phyloP scores from a whole-genome alignment of 257 asterid genomes.

The Orobanche coerulescens region DNA sequence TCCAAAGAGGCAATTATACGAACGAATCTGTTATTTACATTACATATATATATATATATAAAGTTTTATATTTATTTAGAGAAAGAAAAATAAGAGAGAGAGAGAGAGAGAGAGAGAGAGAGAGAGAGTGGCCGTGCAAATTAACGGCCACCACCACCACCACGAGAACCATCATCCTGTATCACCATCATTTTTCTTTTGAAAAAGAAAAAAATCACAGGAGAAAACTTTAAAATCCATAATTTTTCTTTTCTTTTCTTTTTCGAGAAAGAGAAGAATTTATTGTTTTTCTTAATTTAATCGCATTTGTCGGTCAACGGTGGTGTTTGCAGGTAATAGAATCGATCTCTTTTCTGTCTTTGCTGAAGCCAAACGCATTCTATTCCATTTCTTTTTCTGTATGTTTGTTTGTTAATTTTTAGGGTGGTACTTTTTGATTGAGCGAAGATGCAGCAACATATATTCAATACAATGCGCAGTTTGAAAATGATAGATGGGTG shows the following conservation, averaged over 20 bases:
- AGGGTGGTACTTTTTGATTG: conserved; percentile 23
- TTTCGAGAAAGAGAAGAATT: conserved; percentile 4
- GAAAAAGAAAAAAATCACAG: conserved; percentile 4
- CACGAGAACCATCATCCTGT: conserved; percentile 14
- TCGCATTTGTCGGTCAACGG: conserved; percentile 30
- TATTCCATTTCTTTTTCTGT: neutral
- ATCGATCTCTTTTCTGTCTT: conserved; percentile 11
- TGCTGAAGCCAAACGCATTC: conserved; percentile 11
- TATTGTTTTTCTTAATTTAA: conserved; percentile 17
- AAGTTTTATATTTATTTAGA: conserved; percentile 13
- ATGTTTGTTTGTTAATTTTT: conserved; percentile 2
- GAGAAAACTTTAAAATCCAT: neutral
- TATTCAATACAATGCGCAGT: conserved; percentile 70
- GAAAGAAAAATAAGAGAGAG: conserved; percentile 19
- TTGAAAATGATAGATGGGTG: conserved; percentile 77
- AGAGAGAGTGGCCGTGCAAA: conserved; percentile 38
- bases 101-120: conserved; percentile 18
- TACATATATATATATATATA: conserved; percentile 15
- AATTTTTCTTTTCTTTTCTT: neutral
- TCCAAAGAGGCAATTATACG: conserved; percentile 16
- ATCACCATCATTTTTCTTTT: conserved; percentile 14
- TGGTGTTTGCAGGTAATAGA: conserved; percentile 61
- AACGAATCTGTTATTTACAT: conserved; percentile 16
- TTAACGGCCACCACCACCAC: conserved; percentile 40
- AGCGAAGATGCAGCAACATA: conserved; percentile 69